phyloP scores from a whole-genome alignment of 306 rosid species.

The Cucurbita argyrosperma region DNA sequence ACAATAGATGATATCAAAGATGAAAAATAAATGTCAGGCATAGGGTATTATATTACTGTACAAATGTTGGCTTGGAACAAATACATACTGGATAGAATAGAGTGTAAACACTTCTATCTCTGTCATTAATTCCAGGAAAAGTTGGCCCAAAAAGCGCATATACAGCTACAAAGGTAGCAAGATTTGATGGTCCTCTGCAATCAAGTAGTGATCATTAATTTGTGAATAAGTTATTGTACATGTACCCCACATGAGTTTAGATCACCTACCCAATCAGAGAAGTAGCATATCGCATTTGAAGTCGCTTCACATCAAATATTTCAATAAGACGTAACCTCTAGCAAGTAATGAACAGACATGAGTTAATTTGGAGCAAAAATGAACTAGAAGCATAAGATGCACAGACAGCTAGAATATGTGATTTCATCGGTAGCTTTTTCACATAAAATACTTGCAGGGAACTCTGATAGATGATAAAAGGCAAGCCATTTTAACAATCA shows the following conservation, averaged over 20 bases:
- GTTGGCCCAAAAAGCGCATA: constrained; percentile 96
- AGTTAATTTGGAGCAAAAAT: background rate
- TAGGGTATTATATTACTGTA: background rate
- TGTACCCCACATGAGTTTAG: background rate
- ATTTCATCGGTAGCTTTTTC: background rate
- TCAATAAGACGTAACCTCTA: constrained; percentile 95
- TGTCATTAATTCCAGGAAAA: constrained; percentile 76
- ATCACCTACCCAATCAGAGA: constrained; percentile 78
- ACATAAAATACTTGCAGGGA: background rate
- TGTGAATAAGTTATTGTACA: background rate
- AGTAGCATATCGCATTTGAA: constrained; percentile 90
- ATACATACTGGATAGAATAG: constrained; percentile 81
- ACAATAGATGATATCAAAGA: constrained; percentile 8
- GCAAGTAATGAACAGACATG: constrained; percentile 3
- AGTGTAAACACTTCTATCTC: constrained; percentile 79
- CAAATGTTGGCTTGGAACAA: background rate
- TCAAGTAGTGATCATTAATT: background rate
- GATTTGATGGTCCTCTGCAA: constrained; percentile 68
- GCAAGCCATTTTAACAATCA: background rate
- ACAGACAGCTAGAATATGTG: background rate
- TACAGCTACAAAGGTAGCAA: constrained; percentile 88
- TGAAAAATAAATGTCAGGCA: background rate
- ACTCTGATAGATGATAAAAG: background rate
- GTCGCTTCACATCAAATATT: constrained; percentile 84
- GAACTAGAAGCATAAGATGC: background rate